Evolutionary conservation across 495 filamentous ascomycete species (phyloP), one percentile per base, ranked within the genome.

Genomic region (Aspergillus carlsbadensis): DNA sequence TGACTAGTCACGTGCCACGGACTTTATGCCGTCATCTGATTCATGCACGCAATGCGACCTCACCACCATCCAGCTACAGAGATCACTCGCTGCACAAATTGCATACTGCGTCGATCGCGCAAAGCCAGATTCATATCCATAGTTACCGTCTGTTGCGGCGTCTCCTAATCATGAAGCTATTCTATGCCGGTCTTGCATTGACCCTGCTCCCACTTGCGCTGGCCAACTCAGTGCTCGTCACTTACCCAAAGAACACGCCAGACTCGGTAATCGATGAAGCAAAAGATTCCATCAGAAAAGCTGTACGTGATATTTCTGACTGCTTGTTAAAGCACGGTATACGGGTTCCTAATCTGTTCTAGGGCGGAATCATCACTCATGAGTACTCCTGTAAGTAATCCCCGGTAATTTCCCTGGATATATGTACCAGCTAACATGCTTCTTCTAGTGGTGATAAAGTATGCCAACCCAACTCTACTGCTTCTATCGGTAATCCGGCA

Each of bases 141-240:
- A 7, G 5, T 18, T 34, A 29, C 26, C 29, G n/a, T 31, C 14
- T 29, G 13, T 15, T 10, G 31, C 10, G 52, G 10, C 6, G 11
- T 39, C 14, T n/a, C 18, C 29, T 39, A 34, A 55, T 62, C 65
- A 92, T 92, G 89, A 87, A 81, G 68, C 63, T 71, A 26, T 59
- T 85, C 42, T 58, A 76, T 20, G 54, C 74, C 36, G 45, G 6
- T 29, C 59, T 81, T 14, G 56, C 84, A 48, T 59, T 88, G 40
- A 79, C 79, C 15, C 71, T 82, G 15, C 68, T 91, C 17, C 77
- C 81, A 13, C 62, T 82, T 52, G 77, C 75, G 37, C 72, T 84
- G 56, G 85, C 78, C 57, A 90, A 92, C 64, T 82, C 86, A 45
- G 83, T 93, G 47, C 81, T 96, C 57, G 78, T 96, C 65, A 88